phyloP scores from a whole-genome alignment of 2,329 filamentous ascomycete genomes.

The Paraphoma chrysanthemicola region DNA sequence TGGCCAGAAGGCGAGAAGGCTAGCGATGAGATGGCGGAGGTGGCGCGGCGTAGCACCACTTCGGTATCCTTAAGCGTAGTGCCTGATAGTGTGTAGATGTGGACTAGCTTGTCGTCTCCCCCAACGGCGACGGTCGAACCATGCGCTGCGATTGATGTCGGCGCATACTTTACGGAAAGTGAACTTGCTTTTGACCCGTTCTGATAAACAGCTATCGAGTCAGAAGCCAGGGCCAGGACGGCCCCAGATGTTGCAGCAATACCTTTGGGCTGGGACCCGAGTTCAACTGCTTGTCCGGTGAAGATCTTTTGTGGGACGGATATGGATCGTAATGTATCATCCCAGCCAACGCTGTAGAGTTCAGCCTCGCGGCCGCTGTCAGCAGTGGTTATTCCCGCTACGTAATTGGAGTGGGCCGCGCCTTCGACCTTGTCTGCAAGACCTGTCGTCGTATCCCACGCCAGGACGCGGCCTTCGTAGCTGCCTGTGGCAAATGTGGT shows the following conservation, averaged over 20 bases:
- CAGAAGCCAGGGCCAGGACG: constrained; percentile 60
- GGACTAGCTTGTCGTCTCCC: constrained; percentile 74
- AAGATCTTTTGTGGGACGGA: constrained; percentile 80
- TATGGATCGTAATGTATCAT: constrained; percentile 83
- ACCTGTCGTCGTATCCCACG: constrained; percentile 80
- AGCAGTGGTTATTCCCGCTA: constrained; percentile 73
- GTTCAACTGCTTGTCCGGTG: constrained; percentile 69
- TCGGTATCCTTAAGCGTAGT: constrained; percentile 61
- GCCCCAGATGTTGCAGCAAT: constrained; percentile 64
- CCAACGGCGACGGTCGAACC: constrained; percentile 77
- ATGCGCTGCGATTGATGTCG: constrained; percentile 75
- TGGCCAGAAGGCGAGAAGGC: constrained; percentile 81
- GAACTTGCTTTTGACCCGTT: constrained; percentile 67
- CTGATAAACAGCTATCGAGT: constrained; percentile 66
- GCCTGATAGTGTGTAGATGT: constrained; percentile 72
- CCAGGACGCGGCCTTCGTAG: constrained; percentile 85
- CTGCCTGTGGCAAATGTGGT: constrained; percentile 86
- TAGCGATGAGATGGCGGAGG: constrained; percentile 77
- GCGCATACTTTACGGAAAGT: constrained; percentile 67
- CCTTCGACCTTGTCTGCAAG: constrained; percentile 76
- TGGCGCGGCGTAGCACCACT: constrained; percentile 70
- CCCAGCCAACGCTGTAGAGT: constrained; percentile 91
- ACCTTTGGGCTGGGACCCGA: constrained; percentile 82
- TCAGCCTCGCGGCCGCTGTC: constrained; percentile 48
- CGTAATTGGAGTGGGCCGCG: constrained; percentile 82